phyloP scores from a whole-genome alignment of 345 rosid species.

The Brassica nigra region DNA sequence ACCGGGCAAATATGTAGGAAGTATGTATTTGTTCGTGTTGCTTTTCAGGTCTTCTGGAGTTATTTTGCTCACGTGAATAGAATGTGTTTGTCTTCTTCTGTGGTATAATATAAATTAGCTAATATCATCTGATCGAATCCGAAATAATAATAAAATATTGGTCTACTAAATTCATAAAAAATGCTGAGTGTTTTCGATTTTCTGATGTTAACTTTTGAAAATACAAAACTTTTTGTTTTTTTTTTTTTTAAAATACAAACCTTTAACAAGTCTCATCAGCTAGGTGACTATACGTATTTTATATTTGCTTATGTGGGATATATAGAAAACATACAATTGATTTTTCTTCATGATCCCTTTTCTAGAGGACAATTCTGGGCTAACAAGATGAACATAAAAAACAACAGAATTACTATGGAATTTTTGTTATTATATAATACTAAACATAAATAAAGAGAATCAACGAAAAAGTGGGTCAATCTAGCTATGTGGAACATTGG shows the following conservation, averaged over 20 bases:
- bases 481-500: slow-evolving; percentile 12
- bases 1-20: background rate
- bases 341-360: slow-evolving; percentile 18
- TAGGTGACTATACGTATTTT: background rate
- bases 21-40: slow-evolving; percentile 19
- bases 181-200: background rate
- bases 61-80: slow-evolving; percentile 33
- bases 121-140: slow-evolving; percentile 6
- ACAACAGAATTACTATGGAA: slow-evolving; percentile 14
- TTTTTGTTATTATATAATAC: slow-evolving; percentile 26
- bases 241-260: too few species aligned
- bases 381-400: background rate
- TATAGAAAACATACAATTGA: slow-evolving; percentile 19
- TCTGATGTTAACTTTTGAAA: background rate
- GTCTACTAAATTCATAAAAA: background rate
- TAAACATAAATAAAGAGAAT: slow-evolving; percentile 15
- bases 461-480: background rate
- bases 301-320: background rate
- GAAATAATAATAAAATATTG: background rate
- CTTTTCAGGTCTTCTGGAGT: slow-evolving; percentile 34
- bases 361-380: background rate
- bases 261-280: background rate
- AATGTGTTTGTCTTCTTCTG: slow-evolving; percentile 23
- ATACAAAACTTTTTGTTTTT: background rate
- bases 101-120: background rate